A percentile compares a stretch with the other conserved stretches of the same genome.
phyloP scores from a whole-genome alignment of 805 yeast genomes.

The Cyberlindnera veronae region DNA sequence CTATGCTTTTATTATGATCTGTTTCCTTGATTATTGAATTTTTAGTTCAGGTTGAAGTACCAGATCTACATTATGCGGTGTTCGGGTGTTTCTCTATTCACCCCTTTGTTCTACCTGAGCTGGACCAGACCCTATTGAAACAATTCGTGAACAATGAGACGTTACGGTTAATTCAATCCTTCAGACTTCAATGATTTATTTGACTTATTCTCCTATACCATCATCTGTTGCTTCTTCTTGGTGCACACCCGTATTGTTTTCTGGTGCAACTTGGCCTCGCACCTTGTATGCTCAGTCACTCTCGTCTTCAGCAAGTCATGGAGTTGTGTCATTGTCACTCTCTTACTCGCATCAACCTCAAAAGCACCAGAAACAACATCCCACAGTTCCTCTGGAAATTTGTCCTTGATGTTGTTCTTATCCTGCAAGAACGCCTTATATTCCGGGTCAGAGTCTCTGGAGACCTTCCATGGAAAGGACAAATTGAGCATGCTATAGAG shows the following conservation, averaged over 20 bases:
- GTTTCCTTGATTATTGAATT: too few species aligned
- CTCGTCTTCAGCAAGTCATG: background rate
- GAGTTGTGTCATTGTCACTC: conserved; percentile 15
- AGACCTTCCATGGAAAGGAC: conserved; percentile 47
- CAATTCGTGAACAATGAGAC: too few species aligned
- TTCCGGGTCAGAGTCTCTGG: conserved; percentile 32
- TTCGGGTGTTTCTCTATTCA: too few species aligned
- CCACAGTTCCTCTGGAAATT: conserved; percentile 10
- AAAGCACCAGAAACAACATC: conserved; percentile 1
- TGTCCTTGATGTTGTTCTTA: background rate
- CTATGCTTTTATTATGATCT: too few species aligned
- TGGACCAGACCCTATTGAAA: too few species aligned
- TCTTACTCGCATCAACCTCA: conserved; percentile 4
- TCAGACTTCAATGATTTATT: background rate
- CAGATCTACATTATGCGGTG: too few species aligned
- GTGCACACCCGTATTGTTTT: conserved; percentile 5
- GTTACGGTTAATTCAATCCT: too few species aligned
- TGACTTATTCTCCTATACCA: background rate
- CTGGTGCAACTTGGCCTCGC: conserved; percentile 7
- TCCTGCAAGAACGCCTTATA: conserved; percentile 17
- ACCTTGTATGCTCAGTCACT: conserved; percentile 1
- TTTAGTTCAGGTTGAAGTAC: too few species aligned
- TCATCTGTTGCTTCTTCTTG: background rate
- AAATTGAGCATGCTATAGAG: conserved; percentile 69
- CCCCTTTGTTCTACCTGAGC: too few species aligned